Percentiles rank a stretch among this genome's conserved stretches.
Conservation (phyloP, 352 stramenopile species). For the Hyphochytrium catenoides region DNA sequence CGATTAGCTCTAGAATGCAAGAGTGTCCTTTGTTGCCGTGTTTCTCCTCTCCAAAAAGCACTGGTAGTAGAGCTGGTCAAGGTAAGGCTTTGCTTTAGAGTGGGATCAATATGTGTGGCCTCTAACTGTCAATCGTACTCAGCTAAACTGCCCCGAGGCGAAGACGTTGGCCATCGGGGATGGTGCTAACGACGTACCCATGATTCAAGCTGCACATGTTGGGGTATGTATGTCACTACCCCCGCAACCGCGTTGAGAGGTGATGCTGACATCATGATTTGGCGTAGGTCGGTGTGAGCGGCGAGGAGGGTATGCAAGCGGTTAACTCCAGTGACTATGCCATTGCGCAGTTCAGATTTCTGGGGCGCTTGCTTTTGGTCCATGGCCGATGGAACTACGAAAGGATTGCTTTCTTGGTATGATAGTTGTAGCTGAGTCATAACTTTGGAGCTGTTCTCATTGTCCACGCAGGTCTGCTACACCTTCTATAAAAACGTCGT, state of each 20-base stretch:
- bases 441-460: conserved; percentile 35
- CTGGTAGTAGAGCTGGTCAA: conserved; percentile 88
- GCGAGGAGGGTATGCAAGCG: conserved; percentile 91
- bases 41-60: conserved; percentile 94
- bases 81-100: conserved; percentile 14
- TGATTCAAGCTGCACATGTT: conserved; percentile 70
- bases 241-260: conserved; percentile 14
- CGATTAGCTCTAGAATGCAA: conserved; percentile 66
- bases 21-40: conserved; percentile 89
- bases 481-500: conserved; percentile 77
- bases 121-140: conserved; percentile 8
- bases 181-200: conserved; percentile 66
- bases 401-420: conserved; percentile 54
- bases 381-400: conserved; percentile 66
- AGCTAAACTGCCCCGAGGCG: conserved; percentile 33
- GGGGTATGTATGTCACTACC: conserved; percentile 44
- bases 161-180: conserved; percentile 71
- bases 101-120: too few species aligned
- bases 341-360: conserved; percentile 48
- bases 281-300: conserved; percentile 78
- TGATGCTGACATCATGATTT: conserved; percentile 1
- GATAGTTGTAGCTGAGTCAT: conserved; percentile 80
- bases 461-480: conserved; percentile 18
- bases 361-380: conserved; percentile 36
- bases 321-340: conserved; percentile 64